Evolutionary conservation across 2,329 filamentous ascomycete species (phyloP), one percentile per base, ranked within the genome.

Genomic region (Ascochyta rabiei): DNA sequence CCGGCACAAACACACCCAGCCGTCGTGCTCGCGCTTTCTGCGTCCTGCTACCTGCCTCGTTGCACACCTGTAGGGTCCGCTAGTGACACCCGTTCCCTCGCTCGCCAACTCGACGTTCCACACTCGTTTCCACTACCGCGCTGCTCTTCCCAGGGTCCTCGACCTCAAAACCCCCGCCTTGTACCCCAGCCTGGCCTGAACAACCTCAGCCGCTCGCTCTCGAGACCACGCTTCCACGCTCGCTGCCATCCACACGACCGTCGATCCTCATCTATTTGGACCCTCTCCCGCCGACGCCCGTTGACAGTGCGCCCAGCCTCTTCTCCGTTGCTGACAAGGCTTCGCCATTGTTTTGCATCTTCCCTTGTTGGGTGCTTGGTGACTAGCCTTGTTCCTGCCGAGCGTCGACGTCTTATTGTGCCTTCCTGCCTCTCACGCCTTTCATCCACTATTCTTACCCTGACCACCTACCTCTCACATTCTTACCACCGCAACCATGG

Each of bases 71-170:
- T 50, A 50, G 50, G 47, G 50, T 50, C 38, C 46, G 50, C 52
- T 55, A 55, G 52, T 71, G 62, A 66, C 66, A 67, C 66, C 62
- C 61, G 57, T 67, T 59, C 53, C 60, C 53, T 63, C 59, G 56
- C 57, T 58, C 53, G 59, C 62, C 56, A 57, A 59, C 54, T 59
- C 60, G 50, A 53, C 61, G 61, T 67, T 67, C 53, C 64, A 72
- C 70, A 62, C 63, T 72, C 69, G 70, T 65, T 72, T 68, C 66
- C 64, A 63, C 62, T 56, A 59, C 61, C 52, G 56, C 62, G 53
- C 62, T 59, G 54, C 52, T 62, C 48, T 55, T 44, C 58, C 52
- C 59, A 51, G 49, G 23, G 48, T 60, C 28, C 2, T 30, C 52
- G 49, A 54, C 57, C 50, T 53, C 55, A 62, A 60, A 64, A 59